phyloP scores from a whole-genome alignment of 2,329 filamentous ascomycete species.

The Aspergillus pseudotamarii region DNA sequence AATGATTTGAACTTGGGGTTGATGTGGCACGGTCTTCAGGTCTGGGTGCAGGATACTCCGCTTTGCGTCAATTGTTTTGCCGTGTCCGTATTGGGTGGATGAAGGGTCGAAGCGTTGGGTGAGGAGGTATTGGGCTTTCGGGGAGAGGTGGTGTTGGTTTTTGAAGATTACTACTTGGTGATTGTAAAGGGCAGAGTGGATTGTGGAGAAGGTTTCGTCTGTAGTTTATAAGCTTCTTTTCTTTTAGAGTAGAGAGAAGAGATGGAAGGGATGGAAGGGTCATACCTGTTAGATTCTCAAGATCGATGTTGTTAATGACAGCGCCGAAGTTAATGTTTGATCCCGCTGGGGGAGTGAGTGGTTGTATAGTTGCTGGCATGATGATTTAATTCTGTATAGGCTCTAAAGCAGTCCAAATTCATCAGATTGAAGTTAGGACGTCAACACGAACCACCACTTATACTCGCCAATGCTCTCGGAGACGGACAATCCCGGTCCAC shows the following conservation, averaged over 20 bases:
- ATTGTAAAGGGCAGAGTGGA: conserved; percentile 67
- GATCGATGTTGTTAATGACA: conserved; percentile 58
- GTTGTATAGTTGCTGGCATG: conserved; percentile 18
- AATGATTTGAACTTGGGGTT: conserved; percentile 79
- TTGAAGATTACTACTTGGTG: conserved; percentile 74
- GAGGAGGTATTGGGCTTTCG: conserved; percentile 72
- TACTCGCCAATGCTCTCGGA: neutral
- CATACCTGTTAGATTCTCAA: conserved; percentile 66
- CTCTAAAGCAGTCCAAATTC: neutral
- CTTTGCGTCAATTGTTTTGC: conserved; percentile 71
- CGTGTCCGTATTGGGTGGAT: conserved; percentile 70
- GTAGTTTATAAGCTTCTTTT: conserved; percentile 18
- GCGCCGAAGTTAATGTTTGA: conserved; percentile 63
- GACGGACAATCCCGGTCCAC: conserved; percentile 2
- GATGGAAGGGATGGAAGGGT: neutral
- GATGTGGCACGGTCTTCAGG: conserved; percentile 77
- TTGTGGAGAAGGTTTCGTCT: conserved; percentile 66
- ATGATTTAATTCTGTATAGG: neutral
- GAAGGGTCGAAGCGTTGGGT: conserved; percentile 73
- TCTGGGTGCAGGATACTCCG: conserved; percentile 73
- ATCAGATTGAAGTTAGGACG: neutral
- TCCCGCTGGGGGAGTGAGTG: conserved; percentile 28
- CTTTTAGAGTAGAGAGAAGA: neutral
- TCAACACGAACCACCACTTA: neutral
- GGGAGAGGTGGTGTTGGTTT: conserved; percentile 63